phyloP scores from a whole-genome alignment of 306 rosid genomes.

The Dicorynia guianensis region DNA sequence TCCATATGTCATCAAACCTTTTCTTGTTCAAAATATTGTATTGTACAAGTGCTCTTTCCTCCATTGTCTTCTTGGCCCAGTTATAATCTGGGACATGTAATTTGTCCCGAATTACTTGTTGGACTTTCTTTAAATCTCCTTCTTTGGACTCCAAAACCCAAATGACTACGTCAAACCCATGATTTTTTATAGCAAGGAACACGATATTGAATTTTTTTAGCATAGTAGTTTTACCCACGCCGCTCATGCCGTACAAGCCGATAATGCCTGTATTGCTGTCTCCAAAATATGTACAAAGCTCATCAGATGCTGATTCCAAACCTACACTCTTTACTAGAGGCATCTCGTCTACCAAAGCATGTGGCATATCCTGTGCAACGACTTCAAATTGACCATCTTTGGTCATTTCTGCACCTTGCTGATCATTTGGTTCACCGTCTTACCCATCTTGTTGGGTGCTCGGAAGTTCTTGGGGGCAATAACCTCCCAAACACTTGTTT shows the following conservation, averaged over 20 bases:
- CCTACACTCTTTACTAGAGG: neutral
- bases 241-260: constrained; percentile 11
- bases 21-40: neutral
- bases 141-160: constrained; percentile 11
- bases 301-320: neutral
- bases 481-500: neutral
- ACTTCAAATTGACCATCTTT: neutral
- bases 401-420: neutral
- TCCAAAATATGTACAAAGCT: neutral
- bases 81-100: neutral
- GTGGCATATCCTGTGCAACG: neutral
- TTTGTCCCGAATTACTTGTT: neutral
- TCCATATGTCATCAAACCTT: neutral
- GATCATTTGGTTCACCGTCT: neutral
- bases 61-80: neutral
- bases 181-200: neutral
- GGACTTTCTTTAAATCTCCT: neutral
- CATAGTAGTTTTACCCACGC: constrained; percentile 6
- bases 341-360: neutral
- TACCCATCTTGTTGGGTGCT: neutral
- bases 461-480: neutral
- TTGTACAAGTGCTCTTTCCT: neutral
- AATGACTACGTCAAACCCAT: neutral
- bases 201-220: constrained; percentile 12
- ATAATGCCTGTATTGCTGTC: neutral